Conservation (phyloP, 495 filamentous ascomycete genomes). For the Xylaria grammica region DNA sequence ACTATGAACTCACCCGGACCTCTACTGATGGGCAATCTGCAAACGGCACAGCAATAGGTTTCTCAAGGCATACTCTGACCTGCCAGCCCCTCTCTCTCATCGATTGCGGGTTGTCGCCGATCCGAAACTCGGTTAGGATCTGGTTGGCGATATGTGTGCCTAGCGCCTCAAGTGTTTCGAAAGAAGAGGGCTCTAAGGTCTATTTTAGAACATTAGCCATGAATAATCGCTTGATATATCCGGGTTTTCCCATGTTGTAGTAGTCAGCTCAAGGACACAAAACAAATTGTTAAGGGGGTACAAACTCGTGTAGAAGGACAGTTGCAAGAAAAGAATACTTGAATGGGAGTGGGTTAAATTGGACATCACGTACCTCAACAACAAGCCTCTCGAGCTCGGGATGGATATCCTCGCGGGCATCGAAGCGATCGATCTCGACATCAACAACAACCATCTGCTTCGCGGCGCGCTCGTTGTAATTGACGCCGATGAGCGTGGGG, state of each 20-base stretch:
- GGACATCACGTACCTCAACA: constrained; percentile 54
- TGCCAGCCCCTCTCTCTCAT: constrained; percentile 45
- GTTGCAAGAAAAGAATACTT: neutral
- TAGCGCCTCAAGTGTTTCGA: constrained; percentile 68
- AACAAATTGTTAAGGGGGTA: too few relatives aligned
- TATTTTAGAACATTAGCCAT: constrained; percentile 28
- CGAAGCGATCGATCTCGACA: constrained; percentile 56
- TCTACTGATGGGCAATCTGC: constrained; percentile 64
- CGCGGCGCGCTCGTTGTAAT: constrained; percentile 59
- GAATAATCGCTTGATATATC: constrained; percentile 18
- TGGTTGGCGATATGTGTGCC: constrained; percentile 49
- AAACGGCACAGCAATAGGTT: constrained; percentile 62
- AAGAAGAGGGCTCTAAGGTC: constrained; percentile 61
- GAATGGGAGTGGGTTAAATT: too few relatives aligned
- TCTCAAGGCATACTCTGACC: constrained; percentile 58
- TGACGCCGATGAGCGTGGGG: constrained; percentile 65
- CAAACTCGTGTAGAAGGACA: too few relatives aligned
- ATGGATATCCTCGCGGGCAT: constrained; percentile 47
- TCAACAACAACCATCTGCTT: constrained; percentile 65
- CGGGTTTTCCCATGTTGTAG: too few relatives aligned
- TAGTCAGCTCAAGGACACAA: neutral
- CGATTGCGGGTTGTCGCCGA: constrained; percentile 28
- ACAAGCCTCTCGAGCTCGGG: constrained; percentile 53
- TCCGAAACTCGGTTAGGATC: constrained; percentile 41
- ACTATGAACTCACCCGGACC: constrained; percentile 38